Percentiles rank a stretch among this genome's conserved stretches.
phyloP scores from a whole-genome alignment of 306 rosid genomes.

The Sophora flavescens region DNA sequence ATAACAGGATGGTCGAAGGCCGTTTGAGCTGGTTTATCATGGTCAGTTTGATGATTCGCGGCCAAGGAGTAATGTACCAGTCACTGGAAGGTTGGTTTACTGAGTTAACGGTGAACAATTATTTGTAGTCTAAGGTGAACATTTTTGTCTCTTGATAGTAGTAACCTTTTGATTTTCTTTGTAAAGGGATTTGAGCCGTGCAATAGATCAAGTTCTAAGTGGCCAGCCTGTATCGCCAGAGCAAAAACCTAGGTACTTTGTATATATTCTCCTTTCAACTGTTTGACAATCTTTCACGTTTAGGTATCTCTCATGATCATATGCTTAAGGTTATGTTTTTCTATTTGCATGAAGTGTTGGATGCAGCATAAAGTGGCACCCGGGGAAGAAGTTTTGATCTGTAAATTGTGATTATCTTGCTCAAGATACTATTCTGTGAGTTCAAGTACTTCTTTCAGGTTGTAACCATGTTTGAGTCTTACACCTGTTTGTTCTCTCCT shows the following conservation, averaged over 20 bases:
- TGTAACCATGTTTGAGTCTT: conserved; percentile 34
- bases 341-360: conserved; percentile 70
- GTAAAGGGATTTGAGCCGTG: conserved; percentile 80
- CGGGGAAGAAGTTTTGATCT: conserved; percentile 50
- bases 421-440: conserved; percentile 43
- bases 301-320: conserved; percentile 26
- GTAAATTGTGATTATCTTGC: conserved; percentile 40
- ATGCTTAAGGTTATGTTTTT: conserved; percentile 37
- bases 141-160: conserved; percentile 33
- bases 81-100: conserved; percentile 85
- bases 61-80: conserved; percentile 73
- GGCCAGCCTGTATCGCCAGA: conserved; percentile 68
- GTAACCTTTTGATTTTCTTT: conserved; percentile 42
- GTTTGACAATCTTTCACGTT: conserved; percentile 27
- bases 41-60: conserved; percentile 98
- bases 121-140: conserved; percentile 9
- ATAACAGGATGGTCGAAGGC: conserved; percentile 95
- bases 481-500: conserved; percentile 37
- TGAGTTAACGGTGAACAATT: conserved; percentile 22
- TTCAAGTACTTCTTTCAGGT: conserved; percentile 39
- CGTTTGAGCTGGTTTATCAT: conserved; percentile 90
- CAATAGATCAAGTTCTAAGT: conserved; percentile 89
- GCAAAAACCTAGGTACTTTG: conserved; percentile 77
- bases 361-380: conserved; percentile 99
- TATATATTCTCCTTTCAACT: conserved; percentile 39